Evolutionary conservation across 331 rosid species (phyloP).

Genomic region (Rhamnella rubrinervis): DNA sequence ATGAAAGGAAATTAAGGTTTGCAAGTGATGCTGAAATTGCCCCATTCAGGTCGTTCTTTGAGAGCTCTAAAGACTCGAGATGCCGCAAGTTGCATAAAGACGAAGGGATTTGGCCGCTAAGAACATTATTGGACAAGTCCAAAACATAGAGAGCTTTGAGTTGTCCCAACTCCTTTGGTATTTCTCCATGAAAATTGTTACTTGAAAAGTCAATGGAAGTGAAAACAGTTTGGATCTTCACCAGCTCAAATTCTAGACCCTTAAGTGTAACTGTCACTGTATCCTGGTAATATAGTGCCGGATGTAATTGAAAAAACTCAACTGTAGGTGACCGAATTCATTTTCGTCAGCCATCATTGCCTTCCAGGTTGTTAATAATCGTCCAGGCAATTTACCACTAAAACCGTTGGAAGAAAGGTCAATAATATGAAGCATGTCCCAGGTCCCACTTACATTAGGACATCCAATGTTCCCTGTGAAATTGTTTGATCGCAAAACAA

Average conservation of each 20-base stretch:
- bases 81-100: conserved; percentile 38
- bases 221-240: conserved; percentile 50
- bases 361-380: conserved; percentile 38
- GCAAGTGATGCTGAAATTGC: background rate
- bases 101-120: conserved; percentile 47
- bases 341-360: conserved; percentile 43
- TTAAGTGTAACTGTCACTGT: conserved; percentile 45
- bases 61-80: conserved; percentile 29
- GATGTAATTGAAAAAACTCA: background rate
- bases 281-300: conserved; percentile 34
- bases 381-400: conserved; percentile 36
- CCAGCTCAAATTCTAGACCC: conserved; percentile 36
- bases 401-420: conserved; percentile 57
- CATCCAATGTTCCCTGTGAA: conserved; percentile 50
- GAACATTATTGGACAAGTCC: conserved; percentile 56
- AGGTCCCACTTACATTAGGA: conserved; percentile 12
- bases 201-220: conserved; percentile 58
- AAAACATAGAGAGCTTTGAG: conserved; percentile 41
- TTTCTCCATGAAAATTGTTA: conserved; percentile 44
- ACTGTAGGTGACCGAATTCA: conserved; percentile 17
- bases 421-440: conserved; percentile 53
- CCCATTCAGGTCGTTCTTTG: background rate
- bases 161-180: conserved; percentile 39
- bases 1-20: background rate
- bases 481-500: conserved; percentile 45